Evolutionary conservation across 768 basidiomycete species (phyloP).

Genomic region (Amanita subjunquillea): DNA sequence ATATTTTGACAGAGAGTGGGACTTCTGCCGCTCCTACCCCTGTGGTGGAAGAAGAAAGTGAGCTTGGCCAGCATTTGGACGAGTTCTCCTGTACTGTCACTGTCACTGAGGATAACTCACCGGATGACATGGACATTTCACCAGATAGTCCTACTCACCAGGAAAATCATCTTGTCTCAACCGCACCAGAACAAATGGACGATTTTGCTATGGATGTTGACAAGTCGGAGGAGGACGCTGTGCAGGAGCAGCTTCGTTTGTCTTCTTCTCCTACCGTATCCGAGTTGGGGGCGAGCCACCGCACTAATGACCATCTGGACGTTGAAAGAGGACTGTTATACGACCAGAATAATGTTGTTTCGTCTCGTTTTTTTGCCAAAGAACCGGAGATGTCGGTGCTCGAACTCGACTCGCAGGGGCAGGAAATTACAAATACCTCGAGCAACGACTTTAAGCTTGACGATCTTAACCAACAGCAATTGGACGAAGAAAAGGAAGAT

Average conservation of each 20-base stretch:
- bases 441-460: neutral
- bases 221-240: conserved; percentile 4
- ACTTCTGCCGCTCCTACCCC: conserved; percentile 9
- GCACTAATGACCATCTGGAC: neutral
- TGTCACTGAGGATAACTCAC: conserved; percentile 1
- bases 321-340: neutral
- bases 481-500: neutral
- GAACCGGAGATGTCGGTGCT: neutral
- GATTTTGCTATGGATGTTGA: conserved; percentile 12
- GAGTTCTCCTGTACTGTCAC: conserved; percentile 19
- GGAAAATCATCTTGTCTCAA: neutral
- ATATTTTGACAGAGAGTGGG: neutral
- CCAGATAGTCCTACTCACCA: neutral
- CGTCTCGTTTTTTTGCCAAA: neutral
- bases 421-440: neutral
- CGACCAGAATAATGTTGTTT: neutral
- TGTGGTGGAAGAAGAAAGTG: conserved; percentile 21
- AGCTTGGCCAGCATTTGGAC: conserved; percentile 10
- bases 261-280: conserved; percentile 1
- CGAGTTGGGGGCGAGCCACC: neutral
- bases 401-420: neutral
- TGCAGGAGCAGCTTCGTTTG: conserved; percentile 3
- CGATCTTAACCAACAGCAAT: neutral
- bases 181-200: neutral
- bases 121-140: conserved; percentile 3